Evolutionary conservation across 306 rosid species (phyloP).

Genomic region (Biancaea sappan): DNA sequence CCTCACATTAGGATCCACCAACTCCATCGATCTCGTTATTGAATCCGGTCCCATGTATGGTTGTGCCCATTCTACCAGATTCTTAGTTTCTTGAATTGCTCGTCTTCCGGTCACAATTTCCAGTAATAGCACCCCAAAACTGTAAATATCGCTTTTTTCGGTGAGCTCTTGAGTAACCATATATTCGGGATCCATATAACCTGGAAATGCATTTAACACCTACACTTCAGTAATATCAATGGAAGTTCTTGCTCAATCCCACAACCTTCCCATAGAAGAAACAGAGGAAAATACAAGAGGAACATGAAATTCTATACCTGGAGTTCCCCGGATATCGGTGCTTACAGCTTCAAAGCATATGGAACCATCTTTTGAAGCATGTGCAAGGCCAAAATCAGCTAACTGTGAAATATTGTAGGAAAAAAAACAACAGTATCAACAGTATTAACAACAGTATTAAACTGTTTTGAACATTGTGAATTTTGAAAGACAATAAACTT

Average conservation of each 20-base stretch:
- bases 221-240: conserved; percentile 18
- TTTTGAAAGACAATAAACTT: neutral
- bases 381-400: conserved; percentile 99
- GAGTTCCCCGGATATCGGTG: conserved; percentile 89
- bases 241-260: neutral
- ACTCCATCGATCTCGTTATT: conserved; percentile 65
- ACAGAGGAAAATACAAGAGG: neutral
- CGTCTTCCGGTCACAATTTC: conserved; percentile 86
- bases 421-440: too few species aligned
- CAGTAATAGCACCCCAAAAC: conserved; percentile 84
- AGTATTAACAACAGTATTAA: too few species aligned
- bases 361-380: conserved; percentile 87
- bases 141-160: conserved; percentile 89
- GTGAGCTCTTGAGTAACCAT: conserved; percentile 94
- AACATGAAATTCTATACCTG: conserved; percentile 51
- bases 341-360: conserved; percentile 82
- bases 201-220: conserved; percentile 54
- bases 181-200: conserved; percentile 98
- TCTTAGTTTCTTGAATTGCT: conserved; percentile 76
- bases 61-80: conserved; percentile 92
- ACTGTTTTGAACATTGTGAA: conserved; percentile 6
- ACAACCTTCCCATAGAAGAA: neutral
- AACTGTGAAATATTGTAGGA: conserved; percentile 53
- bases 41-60: conserved; percentile 46
- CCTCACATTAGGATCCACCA: conserved; percentile 76